Evolutionary conservation across 345 rosid species (phyloP).

Genomic region (Sonneratia caseolaris): DNA sequence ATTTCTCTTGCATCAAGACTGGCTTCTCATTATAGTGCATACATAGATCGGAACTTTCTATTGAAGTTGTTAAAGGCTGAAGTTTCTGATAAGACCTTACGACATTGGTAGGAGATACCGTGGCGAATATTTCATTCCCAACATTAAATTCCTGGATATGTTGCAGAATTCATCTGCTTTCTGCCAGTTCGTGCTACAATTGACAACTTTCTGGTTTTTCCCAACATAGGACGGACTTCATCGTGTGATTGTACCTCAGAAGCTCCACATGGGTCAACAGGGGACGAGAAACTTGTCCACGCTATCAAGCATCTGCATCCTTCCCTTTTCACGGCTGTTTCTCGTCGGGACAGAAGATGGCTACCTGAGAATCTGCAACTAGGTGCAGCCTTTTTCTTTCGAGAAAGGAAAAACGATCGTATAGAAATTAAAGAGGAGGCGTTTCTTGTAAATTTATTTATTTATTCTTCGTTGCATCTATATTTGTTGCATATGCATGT

Average conservation of each 20-base stretch:
- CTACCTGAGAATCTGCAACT: conserved; percentile 66
- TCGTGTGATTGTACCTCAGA: conserved; percentile 47
- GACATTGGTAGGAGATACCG: no score
- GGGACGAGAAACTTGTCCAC: conserved; percentile 56
- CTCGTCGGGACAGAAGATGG: conserved; percentile 87
- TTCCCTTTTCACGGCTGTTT: conserved; percentile 69
- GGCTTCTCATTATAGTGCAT: neutral
- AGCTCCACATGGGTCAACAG: conserved; percentile 41
- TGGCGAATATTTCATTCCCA: neutral
- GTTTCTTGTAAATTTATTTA: neutral
- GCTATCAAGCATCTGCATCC: conserved; percentile 62
- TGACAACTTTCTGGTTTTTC: neutral
- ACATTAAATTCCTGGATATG: neutral
- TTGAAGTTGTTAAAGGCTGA: neutral
- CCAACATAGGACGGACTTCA: conserved; percentile 53
- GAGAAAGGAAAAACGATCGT: neutral
- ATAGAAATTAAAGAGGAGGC: neutral
- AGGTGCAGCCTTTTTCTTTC: conserved; percentile 2
- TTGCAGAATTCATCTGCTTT: neutral
- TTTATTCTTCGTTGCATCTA: neutral
- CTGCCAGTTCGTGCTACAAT: neutral
- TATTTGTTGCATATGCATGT: neutral
- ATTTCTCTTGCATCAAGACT: neutral
- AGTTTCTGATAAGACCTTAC: no score
- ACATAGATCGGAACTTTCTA: neutral